A percentile compares a stretch with the other conserved stretches of the same genome.
These are phyloP conservation scores for Elsinoe batatas DNA, from an alignment of 2,329 filamentous ascomycete genomes.

Conservation along the genomic window DNA sequence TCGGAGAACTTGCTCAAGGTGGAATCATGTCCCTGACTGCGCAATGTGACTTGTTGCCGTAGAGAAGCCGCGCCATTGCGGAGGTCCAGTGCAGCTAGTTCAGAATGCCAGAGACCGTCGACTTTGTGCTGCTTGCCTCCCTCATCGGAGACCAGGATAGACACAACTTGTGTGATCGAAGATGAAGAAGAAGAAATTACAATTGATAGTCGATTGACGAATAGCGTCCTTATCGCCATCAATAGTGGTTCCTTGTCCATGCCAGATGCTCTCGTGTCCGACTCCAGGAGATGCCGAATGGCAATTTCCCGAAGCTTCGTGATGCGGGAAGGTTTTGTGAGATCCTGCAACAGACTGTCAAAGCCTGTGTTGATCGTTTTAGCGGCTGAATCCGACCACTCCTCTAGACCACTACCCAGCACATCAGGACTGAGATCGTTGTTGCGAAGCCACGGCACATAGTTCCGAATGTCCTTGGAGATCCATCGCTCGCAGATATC, in stretches of 20 bases:
- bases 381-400: slow-evolving; percentile 63
- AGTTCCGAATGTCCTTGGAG: slow-evolving; percentile 69
- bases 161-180: neutral
- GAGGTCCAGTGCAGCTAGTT: slow-evolving; percentile 19
- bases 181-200: neutral
- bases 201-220: slow-evolving; percentile 10
- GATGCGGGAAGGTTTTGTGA: neutral
- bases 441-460: slow-evolving; percentile 78
- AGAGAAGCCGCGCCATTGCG: slow-evolving; percentile 41
- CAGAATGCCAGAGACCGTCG: slow-evolving; percentile 21
- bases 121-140: neutral
- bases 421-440: slow-evolving; percentile 49
- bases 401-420: slow-evolving; percentile 33
- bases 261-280: slow-evolving; percentile 14
- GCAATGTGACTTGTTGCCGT: slow-evolving; percentile 57
- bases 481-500: slow-evolving; percentile 75
- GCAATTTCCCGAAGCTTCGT: slow-evolving; percentile 11
- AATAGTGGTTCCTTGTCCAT: slow-evolving; percentile 14
- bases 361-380: slow-evolving; percentile 53
- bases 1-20: slow-evolving; percentile 52
- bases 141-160: neutral
- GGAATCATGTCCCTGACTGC: slow-evolving; percentile 62
- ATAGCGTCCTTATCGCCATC: slow-evolving; percentile 12
- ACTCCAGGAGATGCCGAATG: slow-evolving; percentile 10
- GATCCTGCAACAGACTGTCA: neutral